phyloP scores from a whole-genome alignment of 2,329 filamentous ascomycete species.

The Colletotrichum sp. region DNA sequence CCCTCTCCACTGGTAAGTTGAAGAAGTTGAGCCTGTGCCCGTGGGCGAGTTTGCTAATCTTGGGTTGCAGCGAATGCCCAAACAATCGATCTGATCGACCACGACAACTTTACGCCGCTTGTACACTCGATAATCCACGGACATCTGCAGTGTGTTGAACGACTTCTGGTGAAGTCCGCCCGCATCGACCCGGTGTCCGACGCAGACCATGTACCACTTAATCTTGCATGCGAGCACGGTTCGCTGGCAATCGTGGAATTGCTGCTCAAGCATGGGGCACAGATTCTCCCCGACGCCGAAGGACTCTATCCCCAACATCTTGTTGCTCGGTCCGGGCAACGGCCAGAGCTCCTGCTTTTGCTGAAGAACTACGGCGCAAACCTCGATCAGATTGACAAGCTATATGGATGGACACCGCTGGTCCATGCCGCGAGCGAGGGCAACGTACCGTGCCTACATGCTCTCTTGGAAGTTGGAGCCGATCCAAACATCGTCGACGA shows the following conservation, averaged over 20 bases:
- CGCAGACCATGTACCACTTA: constrained; percentile 90
- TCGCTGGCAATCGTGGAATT: constrained; percentile 85
- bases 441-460: constrained; percentile 85
- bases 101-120: constrained; percentile 96
- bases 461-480: constrained; percentile 78
- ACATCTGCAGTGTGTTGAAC: constrained; percentile 79
- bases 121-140: constrained; percentile 95
- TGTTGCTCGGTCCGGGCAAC: constrained; percentile 86
- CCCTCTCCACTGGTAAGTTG: constrained; percentile 66
- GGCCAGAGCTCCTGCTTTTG: constrained; percentile 77
- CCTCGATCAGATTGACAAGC: constrained; percentile 89
- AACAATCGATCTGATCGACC: constrained; percentile 87
- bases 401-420: constrained; percentile 96
- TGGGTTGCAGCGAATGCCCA: constrained; percentile 61
- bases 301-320: constrained; percentile 97
- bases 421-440: constrained; percentile 97
- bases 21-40: background rate
- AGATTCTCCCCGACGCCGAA: constrained; percentile 92
- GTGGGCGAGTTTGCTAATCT: constrained; percentile 13
- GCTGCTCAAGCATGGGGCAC: constrained; percentile 79
- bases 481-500: constrained; percentile 85
- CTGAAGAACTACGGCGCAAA: constrained; percentile 87
- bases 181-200: constrained; percentile 85
- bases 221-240: constrained; percentile 93
- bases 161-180: constrained; percentile 78